A percentile compares a stretch with the other conserved stretches of the same genome.
These are phyloP conservation scores for Triadica sebifera DNA, from an alignment of 345 rosid genomes.

Conservation along the genomic window DNA sequence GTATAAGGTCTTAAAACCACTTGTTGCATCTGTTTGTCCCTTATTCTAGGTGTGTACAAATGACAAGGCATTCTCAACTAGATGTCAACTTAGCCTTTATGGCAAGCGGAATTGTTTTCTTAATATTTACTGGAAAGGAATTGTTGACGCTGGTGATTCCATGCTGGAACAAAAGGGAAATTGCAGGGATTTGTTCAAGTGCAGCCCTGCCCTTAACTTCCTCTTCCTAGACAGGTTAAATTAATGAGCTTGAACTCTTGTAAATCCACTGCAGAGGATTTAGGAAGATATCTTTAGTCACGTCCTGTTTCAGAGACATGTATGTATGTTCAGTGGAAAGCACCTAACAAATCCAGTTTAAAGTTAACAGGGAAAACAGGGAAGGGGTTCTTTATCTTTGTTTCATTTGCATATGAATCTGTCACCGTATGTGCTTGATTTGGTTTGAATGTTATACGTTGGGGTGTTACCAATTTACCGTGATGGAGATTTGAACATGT, in stretches of 20 bases:
- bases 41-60: not conserved
- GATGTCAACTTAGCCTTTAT: not conserved
- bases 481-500: not conserved
- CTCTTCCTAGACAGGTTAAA: not conserved
- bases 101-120: not conserved
- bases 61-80: not conserved
- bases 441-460: not conserved
- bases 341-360: not conserved
- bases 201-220: not conserved
- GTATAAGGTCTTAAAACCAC: too few relatives aligned
- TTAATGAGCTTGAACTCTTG: not conserved
- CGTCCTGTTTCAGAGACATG: too few relatives aligned
- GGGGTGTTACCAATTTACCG: not conserved
- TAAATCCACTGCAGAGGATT: not conserved
- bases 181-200: not conserved
- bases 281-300: not conserved
- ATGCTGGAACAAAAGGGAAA: constrained; percentile 2
- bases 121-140: not conserved
- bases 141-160: not conserved
- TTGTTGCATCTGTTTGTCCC: not conserved
- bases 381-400: not conserved
- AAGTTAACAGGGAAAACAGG: not conserved
- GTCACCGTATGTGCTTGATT: not conserved
- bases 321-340: not conserved
- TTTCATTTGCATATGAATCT: not conserved